Percentiles rank a stretch among this genome's conserved stretches.
Evolutionary conservation across 495 filamentous ascomycete species (phyloP).

Genomic region (Penicillium longicatenatum): DNA sequence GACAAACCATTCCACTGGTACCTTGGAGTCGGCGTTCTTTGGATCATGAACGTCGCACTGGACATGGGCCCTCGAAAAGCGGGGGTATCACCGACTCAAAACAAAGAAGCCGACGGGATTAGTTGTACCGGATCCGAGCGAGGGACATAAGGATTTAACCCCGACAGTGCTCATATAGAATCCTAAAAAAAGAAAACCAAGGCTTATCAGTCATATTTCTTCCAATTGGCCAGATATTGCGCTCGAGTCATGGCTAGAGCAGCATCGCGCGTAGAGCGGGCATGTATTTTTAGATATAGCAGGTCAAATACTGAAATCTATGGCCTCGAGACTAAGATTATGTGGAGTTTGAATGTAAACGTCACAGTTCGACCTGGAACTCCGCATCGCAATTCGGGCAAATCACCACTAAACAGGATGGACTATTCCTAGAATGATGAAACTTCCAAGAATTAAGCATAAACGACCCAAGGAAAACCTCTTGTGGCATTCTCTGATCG

Average conservation of each 20-base stretch:
- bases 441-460: not conserved
- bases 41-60: not conserved
- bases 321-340: no score
- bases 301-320: no score
- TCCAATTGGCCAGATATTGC: not conserved
- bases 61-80: not conserved
- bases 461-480: not conserved
- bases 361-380: not conserved
- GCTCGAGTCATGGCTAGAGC: not conserved
- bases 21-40: not conserved
- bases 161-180: not conserved
- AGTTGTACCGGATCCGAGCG: not conserved
- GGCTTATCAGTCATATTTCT: not conserved
- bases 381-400: not conserved
- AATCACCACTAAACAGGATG: not conserved
- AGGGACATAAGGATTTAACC: not conserved
- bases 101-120: not conserved
- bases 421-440: not conserved
- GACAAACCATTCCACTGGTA: not conserved
- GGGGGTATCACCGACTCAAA: not conserved
- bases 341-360: not conserved
- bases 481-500: not conserved
- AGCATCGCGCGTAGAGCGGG: not conserved
- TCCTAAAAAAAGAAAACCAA: not conserved
- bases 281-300: not conserved